Conservation (phyloP, 306 rosid genomes). For the Prosopis cineraria region DNA sequence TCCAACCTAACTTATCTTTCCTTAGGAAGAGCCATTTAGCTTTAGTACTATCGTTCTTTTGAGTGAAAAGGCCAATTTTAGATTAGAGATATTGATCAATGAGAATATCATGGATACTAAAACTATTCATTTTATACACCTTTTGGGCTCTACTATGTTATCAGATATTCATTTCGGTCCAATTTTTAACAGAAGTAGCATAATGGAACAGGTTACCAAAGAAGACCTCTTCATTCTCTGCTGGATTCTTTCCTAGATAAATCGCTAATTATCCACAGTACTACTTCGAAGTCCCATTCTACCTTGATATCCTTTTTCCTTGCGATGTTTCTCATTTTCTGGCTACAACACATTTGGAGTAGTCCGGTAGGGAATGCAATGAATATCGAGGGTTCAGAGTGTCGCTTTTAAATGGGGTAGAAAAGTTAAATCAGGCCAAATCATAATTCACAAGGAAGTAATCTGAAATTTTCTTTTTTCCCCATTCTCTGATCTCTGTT, state of each 20-base stretch:
- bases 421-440: neutral
- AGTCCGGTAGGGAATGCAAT: neutral
- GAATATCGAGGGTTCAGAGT: neutral
- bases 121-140: neutral
- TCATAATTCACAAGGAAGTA: neutral
- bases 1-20: no score
- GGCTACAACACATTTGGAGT: neutral
- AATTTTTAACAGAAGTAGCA: neutral
- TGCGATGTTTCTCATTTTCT: neutral
- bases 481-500: constrained; percentile 1
- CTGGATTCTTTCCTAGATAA: neutral
- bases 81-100: no score
- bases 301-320: neutral
- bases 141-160: neutral
- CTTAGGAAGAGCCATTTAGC: no score
- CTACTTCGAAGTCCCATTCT: neutral
- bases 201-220: neutral
- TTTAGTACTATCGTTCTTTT: no score
- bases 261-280: neutral
- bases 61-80: no score
- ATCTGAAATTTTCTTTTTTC: neutral
- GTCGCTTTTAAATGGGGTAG: neutral
- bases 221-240: neutral
- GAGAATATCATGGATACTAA: no score
- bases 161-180: neutral